These are phyloP conservation scores for Ogataea methylovora DNA, from an alignment of 805 yeast species.

Conservation along the genomic window DNA sequence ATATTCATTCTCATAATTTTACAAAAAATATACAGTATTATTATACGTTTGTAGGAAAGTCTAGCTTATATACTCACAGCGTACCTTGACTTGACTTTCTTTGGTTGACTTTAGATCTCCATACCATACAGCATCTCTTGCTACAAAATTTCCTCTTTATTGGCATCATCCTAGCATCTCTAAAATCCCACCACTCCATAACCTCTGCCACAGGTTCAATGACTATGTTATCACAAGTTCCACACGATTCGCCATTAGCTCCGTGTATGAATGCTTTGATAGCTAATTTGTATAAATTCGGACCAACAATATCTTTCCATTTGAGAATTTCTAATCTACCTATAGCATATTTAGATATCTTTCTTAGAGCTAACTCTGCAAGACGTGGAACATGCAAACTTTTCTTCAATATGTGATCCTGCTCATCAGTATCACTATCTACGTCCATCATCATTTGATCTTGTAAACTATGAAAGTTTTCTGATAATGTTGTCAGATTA, in stretches of 20 bases:
- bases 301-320: conserved; percentile 46
- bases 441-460: conserved; percentile 13
- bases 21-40: too few relatives aligned
- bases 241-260: conserved; percentile 43
- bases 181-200: conserved; percentile 62
- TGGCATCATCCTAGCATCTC: conserved; percentile 42
- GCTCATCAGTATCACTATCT: conserved; percentile 12
- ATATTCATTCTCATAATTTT: too few relatives aligned
- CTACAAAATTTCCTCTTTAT: conserved; percentile 47
- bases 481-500: conserved; percentile 20
- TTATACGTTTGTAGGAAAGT: too few relatives aligned
- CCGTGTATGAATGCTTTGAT: conserved; percentile 48
- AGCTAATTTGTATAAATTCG: conserved; percentile 35
- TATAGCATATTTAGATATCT: conserved; percentile 43
- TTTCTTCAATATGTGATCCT: conserved; percentile 5
- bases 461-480: conserved; percentile 10
- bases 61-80: too few relatives aligned
- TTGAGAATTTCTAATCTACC: conserved; percentile 44
- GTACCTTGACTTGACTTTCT: too few relatives aligned
- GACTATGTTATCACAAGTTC: conserved; percentile 38
- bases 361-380: conserved; percentile 38
- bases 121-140: too few relatives aligned
- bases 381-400: conserved; percentile 34
- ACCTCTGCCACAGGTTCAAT: conserved; percentile 53
- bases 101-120: too few relatives aligned